Base-by-base conservation (phyloP, 495 filamentous ascomycete species). In the Penicillium crystallinum region DNA sequence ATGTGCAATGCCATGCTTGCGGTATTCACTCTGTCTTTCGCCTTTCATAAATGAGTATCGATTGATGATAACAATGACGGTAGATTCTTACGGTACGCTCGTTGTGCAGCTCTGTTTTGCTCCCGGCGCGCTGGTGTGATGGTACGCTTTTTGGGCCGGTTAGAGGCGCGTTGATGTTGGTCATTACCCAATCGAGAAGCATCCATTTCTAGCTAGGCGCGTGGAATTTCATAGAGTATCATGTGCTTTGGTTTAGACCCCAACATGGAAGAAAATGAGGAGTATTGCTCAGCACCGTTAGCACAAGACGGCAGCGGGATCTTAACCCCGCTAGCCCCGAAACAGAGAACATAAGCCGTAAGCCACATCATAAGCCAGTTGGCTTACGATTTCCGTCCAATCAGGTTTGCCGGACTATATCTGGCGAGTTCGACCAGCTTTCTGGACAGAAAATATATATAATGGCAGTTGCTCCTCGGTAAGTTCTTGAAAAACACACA, bases 61-160 rank as follows among this genome's bases (percentile, higher is more conserved):
- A 22, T 23, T 17, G 5, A 5, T 22, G 6, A 49, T 18, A 46
- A 46, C 21, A 33, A 34, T 22, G 6, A 22, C 29, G 15, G 14
- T 0, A 15, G 6, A 15, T 15, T 61, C 68, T 36, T 57, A 77
- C 73, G 64, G 42, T 68, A 77, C 6, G 62, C 58, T 49, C 61
- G 61, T 51, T 77, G 73, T n/a, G 71, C 68, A 15, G 65, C 46
- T 21, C 63, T 54, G 31, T 77, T 77, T 49, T 75, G 72, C 33
- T 70, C 65, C 56, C 64, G 67, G 7, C 72, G 63, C 27, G 73
- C 72, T 11, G 57, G 55, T 3, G 73, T 77, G 31, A 75, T 55
- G n/a, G 67, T 52, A 14, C 73, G 64, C 53, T 67, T 71, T 36
- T 56, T 59, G 39, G 52, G 45, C 33, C 47, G 41, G 23, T 45